Evolutionary conservation across 768 basidiomycete genomes (phyloP).

Genomic region (Hygrophorus russula): DNA sequence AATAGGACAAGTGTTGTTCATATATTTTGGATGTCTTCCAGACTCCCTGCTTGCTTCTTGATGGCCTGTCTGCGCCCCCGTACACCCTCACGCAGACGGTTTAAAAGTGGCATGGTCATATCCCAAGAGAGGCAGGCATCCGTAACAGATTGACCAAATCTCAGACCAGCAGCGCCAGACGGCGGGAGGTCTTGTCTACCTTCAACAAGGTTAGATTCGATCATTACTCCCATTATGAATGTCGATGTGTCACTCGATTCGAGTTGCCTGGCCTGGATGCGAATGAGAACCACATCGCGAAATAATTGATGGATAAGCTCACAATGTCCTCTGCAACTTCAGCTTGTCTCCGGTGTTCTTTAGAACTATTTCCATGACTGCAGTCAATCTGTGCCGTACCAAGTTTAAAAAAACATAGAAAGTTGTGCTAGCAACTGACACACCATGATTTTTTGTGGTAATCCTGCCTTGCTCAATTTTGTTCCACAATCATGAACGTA

Average conservation of each 20-base stretch:
- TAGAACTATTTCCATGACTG: constrained; percentile 91
- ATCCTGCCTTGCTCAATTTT: constrained; percentile 69
- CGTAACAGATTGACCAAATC: constrained; percentile 80
- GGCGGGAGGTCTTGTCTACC: constrained; percentile 79
- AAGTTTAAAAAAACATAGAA: background rate
- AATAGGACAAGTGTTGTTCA: no score
- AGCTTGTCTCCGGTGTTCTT: constrained; percentile 82
- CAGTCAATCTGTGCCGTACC: constrained; percentile 65
- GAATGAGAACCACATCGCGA: constrained; percentile 8
- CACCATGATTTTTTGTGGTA: constrained; percentile 83
- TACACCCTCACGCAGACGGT: constrained; percentile 83
- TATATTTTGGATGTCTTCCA: background rate
- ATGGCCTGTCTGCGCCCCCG: constrained; percentile 54
- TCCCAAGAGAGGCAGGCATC: constrained; percentile 91
- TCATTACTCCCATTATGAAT: constrained; percentile 87
- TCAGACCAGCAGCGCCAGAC: constrained; percentile 58
- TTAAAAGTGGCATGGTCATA: constrained; percentile 67
- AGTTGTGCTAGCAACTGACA: constrained; percentile 8
- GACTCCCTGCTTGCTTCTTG: constrained; percentile 17
- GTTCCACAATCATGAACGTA: constrained; percentile 66
- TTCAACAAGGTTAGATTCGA: constrained; percentile 85
- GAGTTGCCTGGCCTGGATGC: constrained; percentile 55
- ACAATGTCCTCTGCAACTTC: constrained; percentile 89
- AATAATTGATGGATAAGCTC: constrained; percentile 16
- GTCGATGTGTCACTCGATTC: constrained; percentile 58